Base-by-base conservation (phyloP, 306 rosid genomes). In the Lathyrus oleraceus region DNA sequence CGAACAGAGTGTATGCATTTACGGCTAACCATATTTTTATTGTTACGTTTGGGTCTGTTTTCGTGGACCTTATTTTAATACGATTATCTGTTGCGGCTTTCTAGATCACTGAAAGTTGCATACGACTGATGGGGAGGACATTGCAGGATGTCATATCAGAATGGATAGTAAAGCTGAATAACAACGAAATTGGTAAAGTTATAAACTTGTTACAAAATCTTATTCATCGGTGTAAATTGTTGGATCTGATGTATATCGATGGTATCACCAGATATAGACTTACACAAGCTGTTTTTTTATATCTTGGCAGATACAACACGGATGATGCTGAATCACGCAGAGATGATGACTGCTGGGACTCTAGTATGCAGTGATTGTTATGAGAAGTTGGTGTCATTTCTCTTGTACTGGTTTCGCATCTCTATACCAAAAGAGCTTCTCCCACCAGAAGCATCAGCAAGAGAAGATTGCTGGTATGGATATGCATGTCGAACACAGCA, bases 391-490 rank as follows among this genome's bases (percentile, higher is more conserved):
- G 91, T 88, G 54, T 89, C 92, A 2, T 90, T 87, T 79, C 92
- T 94, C 70, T 69, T 94, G 76, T 90, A 90, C 74, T 94, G 98
- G 91, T 94, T 85, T 73, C 98, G 97, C 36, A 59, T 90, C 71
- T 78, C 96, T 6, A 57, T 76, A 12, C 90, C 97, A 27, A 85
- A 11, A 65, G 40, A 86, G 88, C 77, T 63, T 73, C 73, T 90
- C 20, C 94, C 97, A 10, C 65, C 74, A 0, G 96, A 83, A 15
- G 92, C 87, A 53, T 44, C 72, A 14, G 78, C 61, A 21, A 87
- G 96, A 80, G 92, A 87, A 32, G 87, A 94, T 88, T 94, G 98
- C 84, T 94, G 97, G 98, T 88, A 94, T 79, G 98, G 98, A 76
- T 87, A 86, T 74, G 81, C 86, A 61, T 94, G 98, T 63, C 82